Evolutionary conservation across 768 basidiomycete genomes (phyloP).

Genomic region (Mrakia frigida): DNA sequence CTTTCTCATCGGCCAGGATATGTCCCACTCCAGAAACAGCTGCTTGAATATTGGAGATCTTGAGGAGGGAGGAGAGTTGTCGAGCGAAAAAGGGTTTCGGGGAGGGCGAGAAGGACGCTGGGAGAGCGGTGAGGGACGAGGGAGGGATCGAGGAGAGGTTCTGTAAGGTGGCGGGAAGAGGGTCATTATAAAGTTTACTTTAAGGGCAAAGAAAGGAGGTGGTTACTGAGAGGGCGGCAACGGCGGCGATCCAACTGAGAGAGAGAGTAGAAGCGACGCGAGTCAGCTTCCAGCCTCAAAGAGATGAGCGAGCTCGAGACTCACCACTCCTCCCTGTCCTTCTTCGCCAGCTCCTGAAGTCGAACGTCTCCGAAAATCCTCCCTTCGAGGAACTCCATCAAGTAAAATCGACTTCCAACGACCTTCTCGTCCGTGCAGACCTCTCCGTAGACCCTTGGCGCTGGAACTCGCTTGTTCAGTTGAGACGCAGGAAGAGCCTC

Average conservation of each 20-base stretch:
- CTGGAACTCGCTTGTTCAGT: not conserved
- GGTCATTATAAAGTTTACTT: not conserved
- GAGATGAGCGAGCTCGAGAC: constrained; percentile 36
- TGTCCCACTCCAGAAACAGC: constrained; percentile 63
- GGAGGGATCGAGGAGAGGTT: constrained; percentile 50
- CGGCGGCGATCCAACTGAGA: constrained; percentile 69
- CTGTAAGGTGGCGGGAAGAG: not conserved
- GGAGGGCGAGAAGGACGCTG: constrained; percentile 62
- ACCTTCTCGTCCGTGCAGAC: constrained; percentile 73
- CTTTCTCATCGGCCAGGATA: constrained; percentile 46
- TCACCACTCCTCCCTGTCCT: constrained; percentile 67
- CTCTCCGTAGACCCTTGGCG: constrained; percentile 16
- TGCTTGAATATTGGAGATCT: constrained; percentile 74
- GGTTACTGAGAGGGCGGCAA: constrained; percentile 53
- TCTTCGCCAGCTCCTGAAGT: constrained; percentile 61
- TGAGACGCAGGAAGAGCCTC: constrained; percentile 20
- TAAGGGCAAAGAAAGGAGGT: not conserved
- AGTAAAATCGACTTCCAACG: constrained; percentile 72
- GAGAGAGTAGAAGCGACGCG: not conserved
- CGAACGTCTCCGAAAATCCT: constrained; percentile 83
- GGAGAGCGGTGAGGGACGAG: constrained; percentile 62
- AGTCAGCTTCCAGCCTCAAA: not conserved
- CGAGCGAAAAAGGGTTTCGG: constrained; percentile 82
- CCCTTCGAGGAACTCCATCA: constrained; percentile 94
- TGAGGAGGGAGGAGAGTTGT: constrained; percentile 82